phyloP scores from a whole-genome alignment of 371 early-diverging fungal genomes.

The Sanchytrium tribonematis region DNA sequence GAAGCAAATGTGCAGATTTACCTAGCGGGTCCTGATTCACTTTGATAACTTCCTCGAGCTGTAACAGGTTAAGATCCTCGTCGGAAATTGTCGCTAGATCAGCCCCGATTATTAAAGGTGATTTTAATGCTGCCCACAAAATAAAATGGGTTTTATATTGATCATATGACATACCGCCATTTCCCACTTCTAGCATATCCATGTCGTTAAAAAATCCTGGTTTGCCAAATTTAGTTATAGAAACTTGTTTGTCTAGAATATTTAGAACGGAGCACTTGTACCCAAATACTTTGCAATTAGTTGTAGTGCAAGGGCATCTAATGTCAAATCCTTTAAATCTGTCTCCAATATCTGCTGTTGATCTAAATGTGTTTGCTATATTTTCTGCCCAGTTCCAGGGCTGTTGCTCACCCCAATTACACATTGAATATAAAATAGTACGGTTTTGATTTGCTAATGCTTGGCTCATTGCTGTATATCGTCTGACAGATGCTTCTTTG shows the following conservation, averaged over 20 bases:
- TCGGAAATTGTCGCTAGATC: slow-evolving; percentile 8
- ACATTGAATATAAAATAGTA: slow-evolving; percentile 15
- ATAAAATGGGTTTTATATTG: slow-evolving; percentile 18
- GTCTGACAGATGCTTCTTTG: slow-evolving; percentile 1
- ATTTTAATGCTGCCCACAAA: slow-evolving; percentile 16
- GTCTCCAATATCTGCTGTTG: slow-evolving; percentile 13
- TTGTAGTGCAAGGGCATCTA: slow-evolving; percentile 3
- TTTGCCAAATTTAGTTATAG: slow-evolving; percentile 8
- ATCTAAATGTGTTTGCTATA: slow-evolving; percentile 16
- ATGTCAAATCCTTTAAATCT: slow-evolving; percentile 1
- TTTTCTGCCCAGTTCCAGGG: slow-evolving; percentile 15
- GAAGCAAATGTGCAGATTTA: slow-evolving; percentile 7
- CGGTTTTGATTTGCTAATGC: slow-evolving; percentile 17
- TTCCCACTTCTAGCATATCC: slow-evolving; percentile 22
- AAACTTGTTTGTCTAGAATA: slow-evolving; percentile 7
- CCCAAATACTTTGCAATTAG: slow-evolving; percentile 4
- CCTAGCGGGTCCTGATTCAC: slow-evolving; percentile 18
- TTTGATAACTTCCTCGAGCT: slow-evolving; percentile 13
- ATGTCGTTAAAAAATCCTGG: slow-evolving; percentile 19
- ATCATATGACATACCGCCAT: slow-evolving; percentile 13
- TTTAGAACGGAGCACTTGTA: slow-evolving; percentile 5
- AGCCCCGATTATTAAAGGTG: slow-evolving; percentile 16
- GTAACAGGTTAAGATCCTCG: slow-evolving; percentile 8
- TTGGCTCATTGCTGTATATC: slow-evolving; percentile 11
- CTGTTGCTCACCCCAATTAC: slow-evolving; percentile 18